These are phyloP conservation scores for Penicillium paneum DNA, from an alignment of 2,329 filamentous ascomycete species.

Conservation along the genomic window DNA sequence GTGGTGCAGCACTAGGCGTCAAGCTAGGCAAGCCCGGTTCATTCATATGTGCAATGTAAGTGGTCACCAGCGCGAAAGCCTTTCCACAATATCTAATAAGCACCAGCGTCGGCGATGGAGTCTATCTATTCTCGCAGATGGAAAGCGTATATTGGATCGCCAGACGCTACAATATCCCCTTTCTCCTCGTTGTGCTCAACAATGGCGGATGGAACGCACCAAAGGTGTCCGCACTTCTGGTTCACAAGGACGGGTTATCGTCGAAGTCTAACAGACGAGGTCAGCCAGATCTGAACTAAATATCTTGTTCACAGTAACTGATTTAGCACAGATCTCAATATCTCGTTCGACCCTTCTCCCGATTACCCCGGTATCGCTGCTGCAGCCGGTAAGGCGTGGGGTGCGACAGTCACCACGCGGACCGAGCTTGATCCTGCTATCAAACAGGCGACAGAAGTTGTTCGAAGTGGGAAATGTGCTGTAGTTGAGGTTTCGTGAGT, in stretches of 20 bases:
- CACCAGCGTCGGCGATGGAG: constrained; percentile 58
- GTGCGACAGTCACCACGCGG: constrained; percentile 54
- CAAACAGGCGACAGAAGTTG: constrained; percentile 54
- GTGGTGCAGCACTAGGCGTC: constrained; percentile 69
- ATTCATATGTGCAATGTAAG: constrained; percentile 55
- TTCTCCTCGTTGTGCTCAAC: constrained; percentile 64
- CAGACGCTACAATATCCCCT: constrained; percentile 60
- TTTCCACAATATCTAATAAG: background rate
- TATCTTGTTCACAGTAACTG: background rate
- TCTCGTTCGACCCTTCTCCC: constrained; percentile 60
- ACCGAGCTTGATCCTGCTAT: constrained; percentile 53
- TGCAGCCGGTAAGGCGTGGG: constrained; percentile 53
- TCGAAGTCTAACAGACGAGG: constrained; percentile 50
- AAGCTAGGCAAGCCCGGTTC: constrained; percentile 62
- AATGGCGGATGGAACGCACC: constrained; percentile 63
- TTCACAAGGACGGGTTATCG: constrained; percentile 60
- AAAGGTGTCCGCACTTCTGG: constrained; percentile 54
- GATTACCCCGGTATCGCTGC: constrained; percentile 64
- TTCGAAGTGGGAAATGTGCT: constrained; percentile 53
- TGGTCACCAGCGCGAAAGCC: background rate
- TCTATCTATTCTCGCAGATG: constrained; percentile 62
- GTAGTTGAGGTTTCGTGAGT: constrained; percentile 51
- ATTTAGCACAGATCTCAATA: constrained; percentile 55
- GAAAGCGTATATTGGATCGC: constrained; percentile 66
- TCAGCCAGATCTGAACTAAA: background rate